Evolutionary conservation across 1,284 basidiomycete species (phyloP), one percentile per base, ranked within the genome.

Genomic region (Acaromyces ingoldii): DNA sequence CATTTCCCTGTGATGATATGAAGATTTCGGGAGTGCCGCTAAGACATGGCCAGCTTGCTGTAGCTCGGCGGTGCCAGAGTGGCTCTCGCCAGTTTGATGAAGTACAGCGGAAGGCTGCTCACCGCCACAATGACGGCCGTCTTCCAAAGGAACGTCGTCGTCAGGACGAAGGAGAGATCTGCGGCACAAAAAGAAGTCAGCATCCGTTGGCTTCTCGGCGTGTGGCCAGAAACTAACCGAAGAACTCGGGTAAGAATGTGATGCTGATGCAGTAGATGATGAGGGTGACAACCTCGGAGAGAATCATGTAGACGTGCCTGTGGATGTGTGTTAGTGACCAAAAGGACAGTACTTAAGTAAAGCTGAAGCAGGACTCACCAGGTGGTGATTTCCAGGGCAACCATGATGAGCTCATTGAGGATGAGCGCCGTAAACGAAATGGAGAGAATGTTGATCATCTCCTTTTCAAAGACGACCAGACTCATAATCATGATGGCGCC

Each of bases 401-500:
- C 95, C 95, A 99, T 99, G 77, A 98, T 91, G 45, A 99, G 82
- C 75, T 99, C 95, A 76, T 98, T 99, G 33, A 98, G 78, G 55
- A 99, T 85, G 43, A 98, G 80, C 0, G 95, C 90, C 0, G 92
- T 96, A 77, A 97, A 99, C 0, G 92, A 96, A 63, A 98, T 99
- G 17, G 90, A 85, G 39, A 99, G 93, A 61, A 98, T 97, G 76
- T 98, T 95, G 62, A 98, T 77, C 77, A 98, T 97, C 72, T 99
- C 92, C 61, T 85, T 93, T 77, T 98, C 95, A 77, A 98, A 99
- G 1, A 99, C 81, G 1, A 96, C 82, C 10, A 99, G 83, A 0
- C 89, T 95, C 78, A 95, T 85, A 70, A 98, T 88, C 93, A 99
- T 99, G 77, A 99, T 99, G 1, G 91, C 89, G 17, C 91, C 89